phyloP scores from a whole-genome alignment of 768 basidiomycete genomes.

The Podaxis sp. region DNA sequence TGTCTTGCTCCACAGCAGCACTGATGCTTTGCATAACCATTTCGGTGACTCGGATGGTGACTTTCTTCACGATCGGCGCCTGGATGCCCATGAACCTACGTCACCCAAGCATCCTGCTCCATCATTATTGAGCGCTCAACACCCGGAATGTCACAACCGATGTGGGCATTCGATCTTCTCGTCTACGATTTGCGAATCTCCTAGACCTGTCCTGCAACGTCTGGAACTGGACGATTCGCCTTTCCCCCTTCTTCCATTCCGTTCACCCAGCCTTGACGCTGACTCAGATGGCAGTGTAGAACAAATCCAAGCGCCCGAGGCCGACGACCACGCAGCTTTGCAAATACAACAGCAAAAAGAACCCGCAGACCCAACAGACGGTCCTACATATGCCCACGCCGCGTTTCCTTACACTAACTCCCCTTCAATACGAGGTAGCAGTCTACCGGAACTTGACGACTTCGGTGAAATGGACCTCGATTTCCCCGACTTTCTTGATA shows the following conservation, averaged over 20 bases:
- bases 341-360: neutral
- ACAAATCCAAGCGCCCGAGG: neutral
- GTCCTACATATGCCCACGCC: neutral
- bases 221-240: constrained; percentile 2
- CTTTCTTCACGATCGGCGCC: neutral
- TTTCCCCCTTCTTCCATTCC: neutral
- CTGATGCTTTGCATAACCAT: neutral
- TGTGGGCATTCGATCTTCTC: neutral
- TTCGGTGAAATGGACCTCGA: constrained; percentile 4
- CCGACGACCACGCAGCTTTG: neutral
- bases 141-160: neutral
- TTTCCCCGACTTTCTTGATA: neutral
- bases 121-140: neutral
- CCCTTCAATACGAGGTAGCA: neutral
- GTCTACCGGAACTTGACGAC: constrained; percentile 5
- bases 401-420: neutral
- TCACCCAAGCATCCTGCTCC: neutral
- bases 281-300: neutral
- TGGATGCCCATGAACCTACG: neutral
- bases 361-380: neutral
- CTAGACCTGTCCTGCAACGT: neutral
- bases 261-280: neutral
- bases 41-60: neutral
- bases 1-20: neutral
- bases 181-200: constrained; percentile 1